Percentiles rank a stretch among this genome's conserved stretches.
Evolutionary conservation across 2,329 filamentous ascomycete species (phyloP).

Genomic region (Penicillium capsulatum): DNA sequence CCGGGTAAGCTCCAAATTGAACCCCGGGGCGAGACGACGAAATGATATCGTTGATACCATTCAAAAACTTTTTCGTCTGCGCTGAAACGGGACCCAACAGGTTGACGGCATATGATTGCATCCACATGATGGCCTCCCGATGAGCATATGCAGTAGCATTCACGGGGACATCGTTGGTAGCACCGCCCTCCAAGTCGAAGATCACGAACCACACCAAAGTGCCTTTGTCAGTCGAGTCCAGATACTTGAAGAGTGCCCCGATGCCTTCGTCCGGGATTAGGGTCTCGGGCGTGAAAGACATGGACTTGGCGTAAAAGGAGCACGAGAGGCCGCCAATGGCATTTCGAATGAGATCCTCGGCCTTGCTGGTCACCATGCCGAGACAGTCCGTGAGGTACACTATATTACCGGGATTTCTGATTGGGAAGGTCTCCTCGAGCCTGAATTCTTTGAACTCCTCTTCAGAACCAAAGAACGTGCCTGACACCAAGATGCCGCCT

Average conservation of each 20-base stretch:
- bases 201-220: conserved; percentile 59
- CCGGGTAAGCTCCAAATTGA: conserved; percentile 54
- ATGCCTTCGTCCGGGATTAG: conserved; percentile 47
- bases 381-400: conserved; percentile 29
- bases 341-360: conserved; percentile 24
- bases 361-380: conserved; percentile 24
- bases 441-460: conserved; percentile 50
- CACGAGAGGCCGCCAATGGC: conserved; percentile 41
- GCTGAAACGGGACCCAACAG: conserved; percentile 42
- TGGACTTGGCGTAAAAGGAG: conserved; percentile 56
- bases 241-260: conserved; percentile 51
- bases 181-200: conserved; percentile 60
- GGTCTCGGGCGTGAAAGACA: conserved; percentile 51
- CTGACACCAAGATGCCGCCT: conserved; percentile 54
- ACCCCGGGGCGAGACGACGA: conserved; percentile 33
- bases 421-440: conserved; percentile 25
- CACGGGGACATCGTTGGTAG: conserved; percentile 52
- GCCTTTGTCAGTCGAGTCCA: conserved; percentile 49
- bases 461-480: conserved; percentile 58
- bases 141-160: conserved; percentile 61
- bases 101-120: conserved; percentile 59
- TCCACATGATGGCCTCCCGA: conserved; percentile 61
- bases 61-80: conserved; percentile 50
- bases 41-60: conserved; percentile 46
- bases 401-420: conserved; percentile 16